These are phyloP conservation scores for Tilletia indica DNA, from an alignment of 1,284 basidiomycete genomes.

Conservation along the genomic window DNA sequence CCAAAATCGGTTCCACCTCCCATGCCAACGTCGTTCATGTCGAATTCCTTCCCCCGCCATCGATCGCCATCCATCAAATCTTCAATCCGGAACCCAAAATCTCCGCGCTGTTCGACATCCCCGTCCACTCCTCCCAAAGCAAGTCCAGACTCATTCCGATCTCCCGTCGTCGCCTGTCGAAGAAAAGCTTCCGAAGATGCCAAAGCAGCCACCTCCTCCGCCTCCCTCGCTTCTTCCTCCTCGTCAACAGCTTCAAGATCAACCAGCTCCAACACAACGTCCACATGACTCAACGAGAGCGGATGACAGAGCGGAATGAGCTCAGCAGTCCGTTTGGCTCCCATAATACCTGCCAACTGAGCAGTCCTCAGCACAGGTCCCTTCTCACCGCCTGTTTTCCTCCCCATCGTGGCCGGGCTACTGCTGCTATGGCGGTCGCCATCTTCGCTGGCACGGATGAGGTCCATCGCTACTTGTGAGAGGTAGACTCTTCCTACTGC, in stretches of 20 bases:
- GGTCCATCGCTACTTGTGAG: slow-evolving; percentile 66
- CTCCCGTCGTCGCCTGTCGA: neutral
- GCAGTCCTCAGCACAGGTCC: slow-evolving; percentile 63
- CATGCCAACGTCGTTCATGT: neutral
- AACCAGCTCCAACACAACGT: slow-evolving; percentile 63
- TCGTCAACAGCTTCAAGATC: slow-evolving; percentile 14
- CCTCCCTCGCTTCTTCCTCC: neutral
- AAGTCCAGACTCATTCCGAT: neutral
- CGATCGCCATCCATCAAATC: slow-evolving; percentile 10
- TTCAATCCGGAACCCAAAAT: slow-evolving; percentile 16
- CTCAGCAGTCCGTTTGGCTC: slow-evolving; percentile 74
- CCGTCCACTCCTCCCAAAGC: too few relatives aligned
- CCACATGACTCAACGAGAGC: slow-evolving; percentile 68
- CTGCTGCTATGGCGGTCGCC: slow-evolving; percentile 50
- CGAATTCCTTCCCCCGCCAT: neutral
- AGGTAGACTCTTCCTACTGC: slow-evolving; percentile 75
- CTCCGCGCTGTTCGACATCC: neutral
- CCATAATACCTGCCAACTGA: slow-evolving; percentile 84
- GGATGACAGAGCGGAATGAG: slow-evolving; percentile 60
- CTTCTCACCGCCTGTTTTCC: slow-evolving; percentile 22
- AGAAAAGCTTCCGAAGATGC: slow-evolving; percentile 5
- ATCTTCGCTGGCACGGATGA: slow-evolving; percentile 59
- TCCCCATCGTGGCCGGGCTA: too few relatives aligned
- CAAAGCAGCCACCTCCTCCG: neutral
- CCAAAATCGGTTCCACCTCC: neutral